Percentiles rank a stretch among this genome's conserved stretches.
phyloP scores from a whole-genome alignment of 306 rosid genomes.

The Glycine latifolia region DNA sequence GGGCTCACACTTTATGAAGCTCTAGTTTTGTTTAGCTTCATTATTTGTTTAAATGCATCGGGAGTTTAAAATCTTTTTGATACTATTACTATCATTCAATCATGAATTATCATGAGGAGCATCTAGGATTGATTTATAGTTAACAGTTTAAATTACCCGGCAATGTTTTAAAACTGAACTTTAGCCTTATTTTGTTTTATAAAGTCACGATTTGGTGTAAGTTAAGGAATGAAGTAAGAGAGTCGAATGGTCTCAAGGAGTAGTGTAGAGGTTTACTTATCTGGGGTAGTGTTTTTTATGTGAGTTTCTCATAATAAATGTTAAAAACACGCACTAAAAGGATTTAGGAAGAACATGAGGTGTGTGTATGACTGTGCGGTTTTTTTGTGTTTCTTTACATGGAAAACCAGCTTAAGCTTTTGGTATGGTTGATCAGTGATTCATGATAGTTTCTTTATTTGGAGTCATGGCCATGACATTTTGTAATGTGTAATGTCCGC shows the following conservation, averaged over 20 bases:
- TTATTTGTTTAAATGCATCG: background rate
- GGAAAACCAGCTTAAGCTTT: background rate
- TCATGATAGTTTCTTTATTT: background rate
- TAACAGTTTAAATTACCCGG: too few species aligned
- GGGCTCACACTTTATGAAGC: background rate
- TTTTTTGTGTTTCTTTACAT: background rate
- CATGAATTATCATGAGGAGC: background rate
- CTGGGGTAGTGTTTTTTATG: background rate
- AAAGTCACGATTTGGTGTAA: too few species aligned
- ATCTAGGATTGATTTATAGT: too few species aligned
- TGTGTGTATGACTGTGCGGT: background rate
- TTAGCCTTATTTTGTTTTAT: too few species aligned
- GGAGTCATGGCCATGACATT: background rate
- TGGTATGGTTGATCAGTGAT: background rate
- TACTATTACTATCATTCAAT: background rate
- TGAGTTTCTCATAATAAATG: background rate
- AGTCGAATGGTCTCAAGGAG: too few species aligned
- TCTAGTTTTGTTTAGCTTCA: background rate
- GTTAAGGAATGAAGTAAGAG: too few species aligned
- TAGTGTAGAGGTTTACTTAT: too few species aligned
- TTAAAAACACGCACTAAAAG: background rate
- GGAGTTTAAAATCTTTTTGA: background rate
- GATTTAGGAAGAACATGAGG: background rate
- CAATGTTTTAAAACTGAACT: too few species aligned
- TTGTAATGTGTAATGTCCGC: background rate